phyloP scores from a whole-genome alignment of 1,139 yeast genomes.

The Kurtzmaniella quercitrusa region DNA sequence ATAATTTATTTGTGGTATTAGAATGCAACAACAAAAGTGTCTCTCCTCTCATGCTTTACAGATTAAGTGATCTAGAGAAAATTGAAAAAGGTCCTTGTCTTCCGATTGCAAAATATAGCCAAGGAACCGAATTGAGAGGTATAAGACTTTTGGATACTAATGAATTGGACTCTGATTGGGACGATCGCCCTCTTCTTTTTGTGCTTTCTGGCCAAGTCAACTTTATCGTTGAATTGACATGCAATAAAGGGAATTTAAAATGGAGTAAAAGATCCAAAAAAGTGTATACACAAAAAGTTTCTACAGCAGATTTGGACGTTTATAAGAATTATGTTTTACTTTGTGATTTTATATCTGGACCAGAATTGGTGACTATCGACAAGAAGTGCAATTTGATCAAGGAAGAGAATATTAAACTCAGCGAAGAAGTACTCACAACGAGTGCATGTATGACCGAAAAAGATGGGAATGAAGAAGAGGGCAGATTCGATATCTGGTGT shows the following conservation, averaged over 20 bases:
- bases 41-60: background rate
- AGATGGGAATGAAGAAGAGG: background rate
- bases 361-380: conserved; percentile 1
- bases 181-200: background rate
- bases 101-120: background rate
- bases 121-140: background rate
- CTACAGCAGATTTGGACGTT: background rate
- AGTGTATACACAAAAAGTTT: conserved; percentile 1
- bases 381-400: background rate
- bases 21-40: background rate
- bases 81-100: background rate
- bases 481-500: conserved; percentile 1
- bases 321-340: background rate
- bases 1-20: background rate
- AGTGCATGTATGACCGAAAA: background rate
- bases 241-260: background rate
- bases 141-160: background rate
- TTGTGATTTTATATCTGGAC: conserved; percentile 2
- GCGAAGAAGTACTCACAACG: background rate
- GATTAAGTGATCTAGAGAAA: background rate
- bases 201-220: background rate
- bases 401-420: background rate
- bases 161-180: background rate
- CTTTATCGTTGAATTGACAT: background rate
- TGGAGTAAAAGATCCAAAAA: background rate